Evolutionary conservation across 306 rosid species (phyloP).

Genomic region (Medicago lupulina): DNA sequence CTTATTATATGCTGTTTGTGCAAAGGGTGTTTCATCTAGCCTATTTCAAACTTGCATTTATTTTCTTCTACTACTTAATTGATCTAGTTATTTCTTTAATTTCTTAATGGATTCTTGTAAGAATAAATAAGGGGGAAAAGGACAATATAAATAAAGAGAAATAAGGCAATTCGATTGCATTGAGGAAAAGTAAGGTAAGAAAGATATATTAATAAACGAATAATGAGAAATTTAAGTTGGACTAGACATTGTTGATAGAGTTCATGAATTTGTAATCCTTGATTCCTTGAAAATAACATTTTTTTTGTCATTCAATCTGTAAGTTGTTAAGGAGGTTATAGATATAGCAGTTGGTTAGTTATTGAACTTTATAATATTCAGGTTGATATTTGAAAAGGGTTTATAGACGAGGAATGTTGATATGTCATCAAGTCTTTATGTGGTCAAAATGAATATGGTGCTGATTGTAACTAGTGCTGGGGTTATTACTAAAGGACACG

Average conservation of each 20-base stretch:
- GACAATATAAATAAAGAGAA: background rate
- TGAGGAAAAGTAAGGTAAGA: no score
- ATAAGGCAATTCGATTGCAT: no score
- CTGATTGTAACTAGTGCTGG: no score
- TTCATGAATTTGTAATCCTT: background rate
- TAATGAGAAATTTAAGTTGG: background rate
- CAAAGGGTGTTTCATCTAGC: background rate
- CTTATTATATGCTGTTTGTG: slow-evolving; percentile 1
- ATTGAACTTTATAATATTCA: no score
- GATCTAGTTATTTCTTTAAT: background rate
- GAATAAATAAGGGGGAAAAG: background rate
- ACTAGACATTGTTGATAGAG: background rate
- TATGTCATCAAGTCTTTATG: background rate
- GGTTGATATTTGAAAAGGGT: no score
- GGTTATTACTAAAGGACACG: no score
- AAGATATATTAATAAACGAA: no score
- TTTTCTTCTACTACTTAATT: background rate
- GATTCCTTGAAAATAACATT: no score
- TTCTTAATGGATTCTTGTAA: background rate
- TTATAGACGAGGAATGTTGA: background rate
- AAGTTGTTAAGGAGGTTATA: no score
- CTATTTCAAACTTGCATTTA: background rate
- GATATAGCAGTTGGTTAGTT: no score
- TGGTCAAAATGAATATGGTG: no score
- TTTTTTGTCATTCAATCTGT: no score